A percentile compares a stretch with the other conserved stretches of the same genome.
Conservation (phyloP, 2,329 filamentous ascomycete genomes). For the Dothistroma pini region DNA sequence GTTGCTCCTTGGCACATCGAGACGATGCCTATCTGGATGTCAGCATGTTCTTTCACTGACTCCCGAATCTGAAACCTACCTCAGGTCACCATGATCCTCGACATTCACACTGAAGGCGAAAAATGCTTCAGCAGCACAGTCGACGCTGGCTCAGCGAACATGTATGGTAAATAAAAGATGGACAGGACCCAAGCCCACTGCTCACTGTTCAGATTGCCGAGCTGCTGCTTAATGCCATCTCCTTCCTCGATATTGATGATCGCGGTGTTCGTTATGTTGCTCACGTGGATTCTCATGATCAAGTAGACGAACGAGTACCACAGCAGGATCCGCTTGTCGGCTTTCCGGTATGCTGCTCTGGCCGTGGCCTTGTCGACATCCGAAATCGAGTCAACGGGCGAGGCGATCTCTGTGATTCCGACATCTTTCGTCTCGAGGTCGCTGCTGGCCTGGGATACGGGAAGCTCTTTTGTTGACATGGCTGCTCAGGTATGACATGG, state of each 20-base stretch:
- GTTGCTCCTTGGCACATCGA: constrained; percentile 28
- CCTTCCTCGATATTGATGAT: constrained; percentile 37
- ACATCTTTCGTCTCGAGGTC: constrained; percentile 7
- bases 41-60: neutral
- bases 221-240: constrained; percentile 33
- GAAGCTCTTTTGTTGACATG: neutral
- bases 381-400: neutral
- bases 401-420: constrained; percentile 7
- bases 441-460: neutral
- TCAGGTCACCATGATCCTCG: constrained; percentile 29
- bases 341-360: constrained; percentile 29
- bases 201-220: constrained; percentile 31
- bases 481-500: neutral
- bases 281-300: constrained; percentile 33
- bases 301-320: constrained; percentile 36
- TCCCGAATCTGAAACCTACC: constrained; percentile 2
- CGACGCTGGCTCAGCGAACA: constrained; percentile 33
- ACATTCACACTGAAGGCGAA: constrained; percentile 30
- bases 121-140: constrained; percentile 30
- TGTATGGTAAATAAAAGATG: constrained; percentile 37
- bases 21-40: constrained; percentile 16
- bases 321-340: constrained; percentile 32
- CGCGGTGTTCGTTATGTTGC: constrained; percentile 36
- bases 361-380: constrained; percentile 7
- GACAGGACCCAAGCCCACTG: constrained; percentile 36